Percentiles rank a stretch among this genome's conserved stretches.
Evolutionary conservation across 352 stramenopile species (phyloP).

Genomic region (Globisporangium uncinulatum): DNA sequence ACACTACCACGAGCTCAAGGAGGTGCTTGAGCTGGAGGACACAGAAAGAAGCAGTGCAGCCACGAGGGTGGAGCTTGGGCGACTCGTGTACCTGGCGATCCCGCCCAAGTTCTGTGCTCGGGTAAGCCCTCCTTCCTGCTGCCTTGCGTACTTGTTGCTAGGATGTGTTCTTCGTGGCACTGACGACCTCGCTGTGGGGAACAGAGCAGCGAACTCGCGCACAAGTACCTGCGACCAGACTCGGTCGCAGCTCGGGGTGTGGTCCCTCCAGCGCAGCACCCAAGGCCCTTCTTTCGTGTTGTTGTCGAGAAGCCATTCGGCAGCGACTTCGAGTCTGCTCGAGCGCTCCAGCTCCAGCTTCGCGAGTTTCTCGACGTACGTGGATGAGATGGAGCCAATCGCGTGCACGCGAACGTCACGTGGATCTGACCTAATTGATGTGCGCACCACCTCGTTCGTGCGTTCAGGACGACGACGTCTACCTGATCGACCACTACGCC

Average conservation of each 20-base stretch:
- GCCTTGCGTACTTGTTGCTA: background rate
- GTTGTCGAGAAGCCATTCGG: constrained; percentile 84
- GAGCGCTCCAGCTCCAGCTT: constrained; percentile 32
- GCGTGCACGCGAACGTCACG: too few species aligned
- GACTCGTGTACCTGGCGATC: constrained; percentile 78
- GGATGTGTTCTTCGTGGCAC: background rate
- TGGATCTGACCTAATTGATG: too few species aligned
- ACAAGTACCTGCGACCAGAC: constrained; percentile 26
- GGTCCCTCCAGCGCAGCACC: too few species aligned
- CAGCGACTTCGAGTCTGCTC: constrained; percentile 42
- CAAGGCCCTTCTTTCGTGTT: constrained; percentile 46
- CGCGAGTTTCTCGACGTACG: constrained; percentile 29
- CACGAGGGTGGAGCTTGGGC: constrained; percentile 22
- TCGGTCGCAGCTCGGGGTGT: background rate
- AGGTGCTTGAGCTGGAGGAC: constrained; percentile 10
- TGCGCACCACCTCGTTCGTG: background rate
- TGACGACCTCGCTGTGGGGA: background rate
- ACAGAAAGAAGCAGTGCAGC: background rate
- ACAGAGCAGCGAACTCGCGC: constrained; percentile 25
- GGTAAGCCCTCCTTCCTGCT: constrained; percentile 13
- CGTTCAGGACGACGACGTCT: constrained; percentile 52
- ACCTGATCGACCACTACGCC: constrained; percentile 87
- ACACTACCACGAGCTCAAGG: constrained; percentile 27
- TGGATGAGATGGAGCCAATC: background rate
- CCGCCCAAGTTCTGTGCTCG: constrained; percentile 58